Evolutionary conservation across 148 eudicot species (phyloP).

Genomic region (Diospyros kaki): DNA sequence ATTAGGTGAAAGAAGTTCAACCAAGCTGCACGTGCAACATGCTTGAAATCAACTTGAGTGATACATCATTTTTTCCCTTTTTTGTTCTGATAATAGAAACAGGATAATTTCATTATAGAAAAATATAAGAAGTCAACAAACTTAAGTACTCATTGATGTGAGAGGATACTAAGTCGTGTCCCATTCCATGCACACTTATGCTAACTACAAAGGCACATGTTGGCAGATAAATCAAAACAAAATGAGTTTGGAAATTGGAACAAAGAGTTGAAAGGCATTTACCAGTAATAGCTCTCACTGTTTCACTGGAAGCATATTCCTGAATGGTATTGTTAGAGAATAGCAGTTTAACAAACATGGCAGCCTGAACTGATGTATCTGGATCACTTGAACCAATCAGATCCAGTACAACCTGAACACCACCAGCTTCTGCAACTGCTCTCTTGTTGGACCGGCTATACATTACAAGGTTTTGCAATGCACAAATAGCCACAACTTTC

Average conservation of each 20-base stretch:
- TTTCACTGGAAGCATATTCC: conserved; percentile 98
- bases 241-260: neutral
- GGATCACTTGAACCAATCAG: conserved; percentile 91
- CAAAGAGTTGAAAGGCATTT: conserved; percentile 20
- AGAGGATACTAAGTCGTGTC: neutral
- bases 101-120: neutral
- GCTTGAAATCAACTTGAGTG: neutral
- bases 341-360: conserved; percentile 87
- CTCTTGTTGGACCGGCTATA: conserved; percentile 90
- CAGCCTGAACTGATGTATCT: conserved; percentile 90
- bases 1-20: neutral
- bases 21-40: neutral
- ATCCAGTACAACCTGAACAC: conserved; percentile 90
- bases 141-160: neutral
- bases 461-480: conserved; percentile 93
- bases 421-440: conserved; percentile 99
- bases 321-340: conserved; percentile 94
- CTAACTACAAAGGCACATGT: neutral
- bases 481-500: conserved; percentile 97
- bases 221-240: neutral
- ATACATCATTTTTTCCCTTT: neutral
- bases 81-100: neutral
- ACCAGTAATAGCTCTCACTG: conserved; percentile 97
- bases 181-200: neutral
- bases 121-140: neutral